Conservation (phyloP, 495 filamentous ascomycete species). For the Paragyromitra xinjiangensis region DNA sequence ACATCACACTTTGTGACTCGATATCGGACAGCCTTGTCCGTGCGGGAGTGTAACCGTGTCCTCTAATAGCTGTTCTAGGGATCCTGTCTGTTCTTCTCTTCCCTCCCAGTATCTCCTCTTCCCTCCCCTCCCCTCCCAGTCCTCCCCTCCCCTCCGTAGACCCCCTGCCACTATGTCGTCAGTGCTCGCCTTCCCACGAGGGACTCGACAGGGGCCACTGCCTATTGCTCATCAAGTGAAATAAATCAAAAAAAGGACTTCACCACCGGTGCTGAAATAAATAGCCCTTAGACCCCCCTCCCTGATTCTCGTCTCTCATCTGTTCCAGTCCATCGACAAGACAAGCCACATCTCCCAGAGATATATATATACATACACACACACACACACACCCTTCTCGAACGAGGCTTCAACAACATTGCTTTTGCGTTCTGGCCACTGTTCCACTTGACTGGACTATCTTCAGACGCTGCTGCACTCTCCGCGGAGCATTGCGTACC, state of each 20-base stretch:
- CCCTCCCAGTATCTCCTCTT: not conserved
- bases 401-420: constrained; percentile 10
- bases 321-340: constrained; percentile 14
- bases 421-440: constrained; percentile 42
- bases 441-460: not conserved
- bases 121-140: not conserved
- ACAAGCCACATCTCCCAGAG: constrained; percentile 17
- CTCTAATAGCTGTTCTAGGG: constrained; percentile 20
- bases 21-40: constrained; percentile 4
- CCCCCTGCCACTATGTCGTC: constrained; percentile 53
- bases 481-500: constrained; percentile 33
- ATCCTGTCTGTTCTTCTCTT: constrained; percentile 12
- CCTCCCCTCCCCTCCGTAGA: constrained; percentile 4
- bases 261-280: constrained; percentile 36
- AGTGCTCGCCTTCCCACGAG: constrained; percentile 35
- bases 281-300: constrained; percentile 52
- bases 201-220: constrained; percentile 34
- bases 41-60: constrained; percentile 34
- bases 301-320: constrained; percentile 28
- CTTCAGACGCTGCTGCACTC: constrained; percentile 12
- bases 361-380: not conserved
- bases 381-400: not conserved
- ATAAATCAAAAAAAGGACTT: constrained; percentile 28
- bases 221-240: constrained; percentile 40
- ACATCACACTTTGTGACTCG: constrained; percentile 13